These are phyloP conservation scores for Brassica balearica DNA, from an alignment of 441 rosid genomes.

Conservation along the genomic window DNA sequence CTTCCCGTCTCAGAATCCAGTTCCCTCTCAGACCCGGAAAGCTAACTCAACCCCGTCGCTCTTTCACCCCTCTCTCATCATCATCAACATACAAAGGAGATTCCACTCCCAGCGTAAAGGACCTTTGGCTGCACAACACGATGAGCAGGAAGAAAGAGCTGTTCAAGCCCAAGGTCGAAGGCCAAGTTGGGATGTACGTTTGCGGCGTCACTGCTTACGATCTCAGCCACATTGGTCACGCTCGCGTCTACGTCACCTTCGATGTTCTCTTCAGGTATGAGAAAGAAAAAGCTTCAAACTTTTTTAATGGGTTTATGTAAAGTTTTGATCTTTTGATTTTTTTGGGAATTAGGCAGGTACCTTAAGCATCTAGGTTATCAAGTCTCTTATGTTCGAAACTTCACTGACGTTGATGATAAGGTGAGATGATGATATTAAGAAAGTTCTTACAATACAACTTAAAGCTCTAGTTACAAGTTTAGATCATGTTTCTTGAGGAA, in stretches of 20 bases:
- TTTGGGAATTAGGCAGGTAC: conserved; percentile 78
- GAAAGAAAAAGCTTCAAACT: not conserved
- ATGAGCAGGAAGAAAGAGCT: conserved; percentile 77
- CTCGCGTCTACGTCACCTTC: conserved; percentile 86
- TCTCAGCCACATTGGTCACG: conserved; percentile 95
- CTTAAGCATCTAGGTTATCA: conserved; percentile 87
- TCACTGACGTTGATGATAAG: conserved; percentile 98
- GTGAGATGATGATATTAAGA: conserved; percentile 46
- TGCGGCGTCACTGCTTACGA: conserved; percentile 98
- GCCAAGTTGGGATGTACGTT: conserved; percentile 93
- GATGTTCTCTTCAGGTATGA: conserved; percentile 81
- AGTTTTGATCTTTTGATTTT: conserved; percentile 39
- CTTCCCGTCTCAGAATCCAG: conserved; percentile 38
- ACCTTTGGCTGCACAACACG: conserved; percentile 78
- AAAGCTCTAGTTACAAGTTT: not conserved
- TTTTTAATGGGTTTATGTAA: conserved; percentile 4
- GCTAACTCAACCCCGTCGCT: conserved; percentile 37
- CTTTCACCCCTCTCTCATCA: conserved; percentile 46
- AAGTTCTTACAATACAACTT: not conserved
- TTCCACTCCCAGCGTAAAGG: not conserved
- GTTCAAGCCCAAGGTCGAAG: conserved; percentile 72
- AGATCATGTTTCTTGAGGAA: not conserved
- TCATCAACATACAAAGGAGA: conserved; percentile 30
- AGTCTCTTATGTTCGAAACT: conserved; percentile 84
- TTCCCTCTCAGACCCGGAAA: conserved; percentile 30